Evolutionary conservation across 2,329 filamentous ascomycete species (phyloP).

Genomic region (Sphaerulina musiva): DNA sequence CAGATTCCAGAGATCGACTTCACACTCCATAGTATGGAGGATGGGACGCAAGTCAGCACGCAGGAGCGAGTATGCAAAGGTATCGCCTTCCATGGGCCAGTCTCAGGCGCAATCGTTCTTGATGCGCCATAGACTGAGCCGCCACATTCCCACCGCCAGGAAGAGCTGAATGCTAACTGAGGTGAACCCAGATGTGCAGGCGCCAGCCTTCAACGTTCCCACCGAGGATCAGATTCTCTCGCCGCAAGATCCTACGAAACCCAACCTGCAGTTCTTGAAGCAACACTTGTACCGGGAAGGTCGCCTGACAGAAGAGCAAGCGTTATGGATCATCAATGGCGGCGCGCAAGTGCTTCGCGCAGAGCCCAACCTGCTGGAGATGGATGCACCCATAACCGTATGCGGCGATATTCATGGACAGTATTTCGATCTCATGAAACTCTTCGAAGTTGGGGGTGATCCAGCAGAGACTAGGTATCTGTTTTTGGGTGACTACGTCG

Average conservation of each 20-base stretch:
- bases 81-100: slow-evolving; percentile 35
- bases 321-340: slow-evolving; percentile 84
- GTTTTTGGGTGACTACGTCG: slow-evolving; percentile 96
- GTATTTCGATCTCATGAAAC: slow-evolving; percentile 99
- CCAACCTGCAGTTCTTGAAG: slow-evolving; percentile 89
- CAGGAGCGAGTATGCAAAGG: slow-evolving; percentile 97
- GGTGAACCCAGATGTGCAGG: slow-evolving; percentile 73
- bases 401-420: slow-evolving; percentile 98
- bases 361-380: slow-evolving; percentile 94
- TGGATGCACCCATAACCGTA: slow-evolving; percentile 98
- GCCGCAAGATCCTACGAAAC: slow-evolving; percentile 76
- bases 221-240: slow-evolving; percentile 93
- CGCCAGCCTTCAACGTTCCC: slow-evolving; percentile 85
- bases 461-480: slow-evolving; percentile 93
- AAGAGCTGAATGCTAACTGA: slow-evolving; percentile 17
- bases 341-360: slow-evolving; percentile 80
- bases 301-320: slow-evolving; percentile 92
- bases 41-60: slow-evolving; percentile 91
- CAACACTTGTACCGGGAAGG: slow-evolving; percentile 98
- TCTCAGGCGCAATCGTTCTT: background rate
- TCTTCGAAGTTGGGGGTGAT: slow-evolving; percentile 96
- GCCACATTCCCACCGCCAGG: background rate
- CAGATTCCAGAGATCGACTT: slow-evolving; percentile 97
- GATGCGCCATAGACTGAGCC: background rate
- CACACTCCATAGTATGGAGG: slow-evolving; percentile 96